These are phyloP conservation scores for Gynandropsis gynandra DNA, from an alignment of 345 rosid genomes.

Conservation along the genomic window DNA sequence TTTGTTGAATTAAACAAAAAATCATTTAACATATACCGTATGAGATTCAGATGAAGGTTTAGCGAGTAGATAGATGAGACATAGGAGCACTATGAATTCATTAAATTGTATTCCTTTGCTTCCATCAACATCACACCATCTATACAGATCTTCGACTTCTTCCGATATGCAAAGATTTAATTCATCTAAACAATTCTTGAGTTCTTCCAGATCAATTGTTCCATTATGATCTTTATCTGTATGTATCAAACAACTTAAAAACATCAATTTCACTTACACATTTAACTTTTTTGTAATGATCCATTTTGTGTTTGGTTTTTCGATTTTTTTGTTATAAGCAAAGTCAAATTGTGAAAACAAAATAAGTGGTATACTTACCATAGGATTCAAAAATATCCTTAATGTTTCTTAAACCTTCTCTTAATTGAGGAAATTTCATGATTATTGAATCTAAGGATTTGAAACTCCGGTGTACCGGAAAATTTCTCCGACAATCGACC, in stretches of 20 bases:
- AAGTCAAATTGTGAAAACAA: conserved; percentile 11
- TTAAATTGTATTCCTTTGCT: conserved; percentile 70
- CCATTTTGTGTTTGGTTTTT: not conserved
- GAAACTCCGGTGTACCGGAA: conserved; percentile 34
- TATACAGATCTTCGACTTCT: conserved; percentile 62
- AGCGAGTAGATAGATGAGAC: conserved; percentile 63
- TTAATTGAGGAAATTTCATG: conserved; percentile 61
- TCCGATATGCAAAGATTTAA: conserved; percentile 44
- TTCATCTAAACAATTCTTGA: conserved; percentile 56
- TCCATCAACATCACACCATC: conserved; percentile 76
- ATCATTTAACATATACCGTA: conserved; percentile 20
- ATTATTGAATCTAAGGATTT: conserved; percentile 64
- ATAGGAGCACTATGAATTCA: conserved; percentile 74
- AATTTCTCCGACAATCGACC: conserved; percentile 48
- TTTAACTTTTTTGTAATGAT: too few species aligned
- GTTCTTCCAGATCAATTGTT: conserved; percentile 57
- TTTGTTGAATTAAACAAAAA: not conserved
- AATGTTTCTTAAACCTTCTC: conserved; percentile 57
- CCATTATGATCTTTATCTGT: conserved; percentile 70
- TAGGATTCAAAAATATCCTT: conserved; percentile 52
- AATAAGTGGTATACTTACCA: conserved; percentile 37
- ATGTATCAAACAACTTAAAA: not conserved
- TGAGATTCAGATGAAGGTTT: conserved; percentile 39
- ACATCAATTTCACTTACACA: too few species aligned
- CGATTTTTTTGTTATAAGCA: not conserved